These are phyloP conservation scores for Polyporus tsugae DNA, from an alignment of 1,284 basidiomycete species.

Conservation along the genomic window DNA sequence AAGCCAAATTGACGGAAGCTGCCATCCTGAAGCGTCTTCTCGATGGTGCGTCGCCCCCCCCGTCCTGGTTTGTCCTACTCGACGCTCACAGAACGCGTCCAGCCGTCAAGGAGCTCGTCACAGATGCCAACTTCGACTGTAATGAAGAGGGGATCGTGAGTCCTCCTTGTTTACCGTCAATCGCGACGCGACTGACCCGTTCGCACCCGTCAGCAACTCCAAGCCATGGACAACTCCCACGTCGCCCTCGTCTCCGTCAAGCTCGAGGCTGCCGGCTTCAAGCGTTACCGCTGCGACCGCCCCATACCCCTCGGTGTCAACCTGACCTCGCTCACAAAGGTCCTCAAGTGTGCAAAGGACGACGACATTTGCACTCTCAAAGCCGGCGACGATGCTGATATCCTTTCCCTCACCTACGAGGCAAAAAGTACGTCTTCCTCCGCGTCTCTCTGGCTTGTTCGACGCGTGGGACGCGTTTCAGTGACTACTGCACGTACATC, in stretches of 20 bases:
- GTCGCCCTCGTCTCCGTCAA: conserved; percentile 94
- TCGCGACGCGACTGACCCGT: not conserved
- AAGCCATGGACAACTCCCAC: conserved; percentile 99
- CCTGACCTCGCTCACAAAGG: conserved; percentile 91
- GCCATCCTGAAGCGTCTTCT: conserved; percentile 87
- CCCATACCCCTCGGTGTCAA: conserved; percentile 96
- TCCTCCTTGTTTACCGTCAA: conserved; percentile 1
- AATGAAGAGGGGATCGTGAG: conserved; percentile 94
- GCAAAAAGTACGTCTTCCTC: conserved; percentile 74
- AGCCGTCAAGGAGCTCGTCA: conserved; percentile 98
- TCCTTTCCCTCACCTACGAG: conserved; percentile 92
- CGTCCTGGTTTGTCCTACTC: conserved; percentile 1
- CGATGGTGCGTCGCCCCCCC: conserved; percentile 70
- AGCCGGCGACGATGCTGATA: conserved; percentile 92
- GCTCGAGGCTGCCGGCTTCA: conserved; percentile 82
- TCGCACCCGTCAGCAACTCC: conserved; percentile 55
- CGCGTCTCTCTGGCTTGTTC: not conserved
- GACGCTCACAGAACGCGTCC: conserved; percentile 21
- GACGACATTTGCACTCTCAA: conserved; percentile 94
- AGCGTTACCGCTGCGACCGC: conserved; percentile 93
- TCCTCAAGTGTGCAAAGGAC: conserved; percentile 97
- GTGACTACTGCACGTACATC: not conserved
- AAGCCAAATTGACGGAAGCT: conserved; percentile 89
- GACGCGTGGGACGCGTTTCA: not conserved
- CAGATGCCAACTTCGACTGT: conserved; percentile 98